Percentiles rank a stretch among this genome's conserved stretches.
These are phyloP conservation scores for Alternaria panax DNA, from an alignment of 2,329 filamentous ascomycete genomes.

Conservation along the genomic window DNA sequence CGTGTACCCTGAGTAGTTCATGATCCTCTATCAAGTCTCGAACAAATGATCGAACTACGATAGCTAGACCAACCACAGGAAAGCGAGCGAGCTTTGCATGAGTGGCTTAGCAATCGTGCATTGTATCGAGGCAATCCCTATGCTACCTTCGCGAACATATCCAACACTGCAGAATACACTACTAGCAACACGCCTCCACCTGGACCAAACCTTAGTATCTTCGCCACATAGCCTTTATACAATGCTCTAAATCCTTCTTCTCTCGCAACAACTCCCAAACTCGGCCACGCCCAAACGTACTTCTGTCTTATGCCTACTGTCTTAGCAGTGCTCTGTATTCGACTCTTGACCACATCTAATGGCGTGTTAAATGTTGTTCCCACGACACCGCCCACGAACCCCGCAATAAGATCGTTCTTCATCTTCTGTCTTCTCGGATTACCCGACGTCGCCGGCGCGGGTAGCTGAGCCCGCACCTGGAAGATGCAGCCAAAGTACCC, in stretches of 20 bases:
- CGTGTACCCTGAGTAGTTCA: background rate
- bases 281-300: slow-evolving; percentile 44
- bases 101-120: background rate
- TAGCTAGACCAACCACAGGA: background rate
- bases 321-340: slow-evolving; percentile 43
- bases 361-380: slow-evolving; percentile 43
- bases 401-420: slow-evolving; percentile 37
- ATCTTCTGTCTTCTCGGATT: slow-evolving; percentile 36
- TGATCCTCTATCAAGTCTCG: background rate
- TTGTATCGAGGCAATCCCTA: slow-evolving; percentile 2
- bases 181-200: slow-evolving; percentile 41
- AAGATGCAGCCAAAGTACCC: slow-evolving; percentile 46
- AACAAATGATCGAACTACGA: background rate
- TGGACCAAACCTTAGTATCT: slow-evolving; percentile 42
- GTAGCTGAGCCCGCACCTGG: slow-evolving; percentile 36
- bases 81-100: background rate
- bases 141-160: slow-evolving; percentile 27
- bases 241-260: slow-evolving; percentile 39
- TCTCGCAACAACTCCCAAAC: slow-evolving; percentile 33
- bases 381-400: slow-evolving; percentile 40
- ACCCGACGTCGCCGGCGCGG: slow-evolving; percentile 17
- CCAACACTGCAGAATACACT: slow-evolving; percentile 39
- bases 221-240: slow-evolving; percentile 43
- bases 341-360: slow-evolving; percentile 43
- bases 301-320: slow-evolving; percentile 32